Base-by-base conservation (phyloP, 306 rosid species). In the Purshia tridentata region DNA sequence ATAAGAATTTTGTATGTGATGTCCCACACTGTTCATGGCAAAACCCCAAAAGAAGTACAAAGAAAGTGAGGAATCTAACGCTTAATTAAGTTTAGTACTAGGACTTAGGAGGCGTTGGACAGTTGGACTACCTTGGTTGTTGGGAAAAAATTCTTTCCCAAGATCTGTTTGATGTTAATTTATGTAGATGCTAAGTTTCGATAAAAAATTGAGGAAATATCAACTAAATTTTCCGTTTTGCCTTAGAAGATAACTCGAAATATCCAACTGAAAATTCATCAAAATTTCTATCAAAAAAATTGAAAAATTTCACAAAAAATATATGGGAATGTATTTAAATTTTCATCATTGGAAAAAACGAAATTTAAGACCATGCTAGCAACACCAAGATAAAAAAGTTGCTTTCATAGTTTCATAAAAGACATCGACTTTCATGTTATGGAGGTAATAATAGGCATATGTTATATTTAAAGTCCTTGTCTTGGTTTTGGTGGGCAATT, bases 401-500 rank as follows among this genome's bases (percentile, higher is more conserved):
- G 68, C 40, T 50, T 53, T 59, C 52, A 41, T 29, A 29, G 35
- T 29, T 39, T 18, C 7, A 11, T 18, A 54, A 1, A 8, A 54
- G 10, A 16, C 55, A 15, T 55, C 64, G 23, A 44, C 56, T 44
- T 62, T 50, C 66, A 52, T 35, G 40, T 22, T 45, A 45, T 12
- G 67, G 44, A 62, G 22, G 65, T 23, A 19, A 15, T 23, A 19
- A 15, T 4, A 8, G 4, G 8, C 23, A 11, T 40, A 10, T 55
- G 3, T 14, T 13, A 3, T 22, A 49, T 14, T 41, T 65, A 4
- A 62, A 51, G 15, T 23, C 39, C 59, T 48, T 70, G 69, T 55
- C 49, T 64, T 74, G 41, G 12, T 19, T 74, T 14, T 57, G 52
- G 46, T 23, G 53, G 39, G 11, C 67, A 53, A 40, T 45, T 48